Evolutionary conservation across 2,329 filamentous ascomycete species (phyloP).

Genomic region (Xylaria sp.): DNA sequence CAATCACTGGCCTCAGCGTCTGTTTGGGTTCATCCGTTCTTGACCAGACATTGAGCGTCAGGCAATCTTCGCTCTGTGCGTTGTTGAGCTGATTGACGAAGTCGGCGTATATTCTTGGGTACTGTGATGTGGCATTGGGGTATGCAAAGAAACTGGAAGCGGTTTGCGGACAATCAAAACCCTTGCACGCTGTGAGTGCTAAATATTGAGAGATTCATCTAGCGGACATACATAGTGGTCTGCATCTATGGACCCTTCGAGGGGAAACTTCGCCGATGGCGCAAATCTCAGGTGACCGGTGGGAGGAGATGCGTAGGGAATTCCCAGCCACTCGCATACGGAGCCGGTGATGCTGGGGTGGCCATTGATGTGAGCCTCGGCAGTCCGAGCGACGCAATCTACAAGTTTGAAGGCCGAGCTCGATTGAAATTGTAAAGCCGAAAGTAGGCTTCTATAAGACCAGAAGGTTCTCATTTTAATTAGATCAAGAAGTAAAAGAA

Average conservation of each 20-base stretch:
- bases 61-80: conserved; percentile 29
- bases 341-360: conserved; percentile 16
- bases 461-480: conserved; percentile 11
- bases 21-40: not conserved
- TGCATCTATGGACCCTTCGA: conserved; percentile 19
- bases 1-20: conserved; percentile 25
- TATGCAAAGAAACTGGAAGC: conserved; percentile 20
- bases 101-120: conserved; percentile 21
- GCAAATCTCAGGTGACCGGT: conserved; percentile 30
- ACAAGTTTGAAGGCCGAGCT: not conserved
- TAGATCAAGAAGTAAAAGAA: not conserved
- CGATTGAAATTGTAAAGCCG: conserved; percentile 12
- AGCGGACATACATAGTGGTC: conserved; percentile 15
- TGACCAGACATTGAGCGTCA: conserved; percentile 30
- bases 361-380: conserved; percentile 23
- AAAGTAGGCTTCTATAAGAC: conserved; percentile 3
- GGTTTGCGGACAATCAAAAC: conserved; percentile 31
- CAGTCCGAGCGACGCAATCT: conserved; percentile 24
- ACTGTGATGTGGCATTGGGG: conserved; percentile 30
- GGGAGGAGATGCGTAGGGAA: conserved; percentile 29
- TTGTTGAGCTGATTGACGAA: conserved; percentile 32
- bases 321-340: conserved; percentile 32
- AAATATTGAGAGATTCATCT: not conserved
- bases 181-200: conserved; percentile 19
- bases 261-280: conserved; percentile 7